Base-by-base conservation (phyloP, 140 eudicot species). In the Anethum foeniculum region DNA sequence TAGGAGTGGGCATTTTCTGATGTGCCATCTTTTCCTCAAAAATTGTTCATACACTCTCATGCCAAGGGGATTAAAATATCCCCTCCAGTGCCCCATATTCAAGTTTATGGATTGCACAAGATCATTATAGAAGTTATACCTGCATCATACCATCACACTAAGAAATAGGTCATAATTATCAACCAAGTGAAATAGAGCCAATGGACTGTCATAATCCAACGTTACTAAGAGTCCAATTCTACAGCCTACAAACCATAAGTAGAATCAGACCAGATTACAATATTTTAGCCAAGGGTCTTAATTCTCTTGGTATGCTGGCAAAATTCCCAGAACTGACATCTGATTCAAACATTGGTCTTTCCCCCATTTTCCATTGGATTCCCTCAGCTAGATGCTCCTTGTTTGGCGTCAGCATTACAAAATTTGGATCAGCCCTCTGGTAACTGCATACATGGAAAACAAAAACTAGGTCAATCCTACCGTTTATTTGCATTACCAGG, bases 381-480 rank as follows among this genome's bases (percentile, higher is more conserved):
- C 97, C 95, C 77, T 93, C 98, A 9, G 97, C 98, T 51, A 91
- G 81, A 84, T 91, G 98, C 82, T 91, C 98, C 88, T 90, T 93
- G 90, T 76, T 93, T 36, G 98, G 97, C 38, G 96, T 91, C 89
- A 93, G 89, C 98, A 93, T 93, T 56, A 90, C 97, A 39, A 84
- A 93, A 80, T 91, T 93, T 23, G 98, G 97, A 84, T 93, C 97
- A 65, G 97, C 98, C 85, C 98, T 90, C 82, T 93, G 89, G 41
- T 93, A 93, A 83, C 98, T 93, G 94, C 87, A 81, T n/a, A 48
- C 52, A 64, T 30, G 52, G 13, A 41, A 58, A 68, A 32, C 44
- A 68, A 32, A 4, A 30, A 67, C 32, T 65, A 67, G 43, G 74
- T 32, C 74, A 16, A 32, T 11, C 44, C 44, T 16, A 32, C 3